Evolutionary conservation across 2,329 filamentous ascomycete species (phyloP).

Genomic region (Trichophaea hybrida): DNA sequence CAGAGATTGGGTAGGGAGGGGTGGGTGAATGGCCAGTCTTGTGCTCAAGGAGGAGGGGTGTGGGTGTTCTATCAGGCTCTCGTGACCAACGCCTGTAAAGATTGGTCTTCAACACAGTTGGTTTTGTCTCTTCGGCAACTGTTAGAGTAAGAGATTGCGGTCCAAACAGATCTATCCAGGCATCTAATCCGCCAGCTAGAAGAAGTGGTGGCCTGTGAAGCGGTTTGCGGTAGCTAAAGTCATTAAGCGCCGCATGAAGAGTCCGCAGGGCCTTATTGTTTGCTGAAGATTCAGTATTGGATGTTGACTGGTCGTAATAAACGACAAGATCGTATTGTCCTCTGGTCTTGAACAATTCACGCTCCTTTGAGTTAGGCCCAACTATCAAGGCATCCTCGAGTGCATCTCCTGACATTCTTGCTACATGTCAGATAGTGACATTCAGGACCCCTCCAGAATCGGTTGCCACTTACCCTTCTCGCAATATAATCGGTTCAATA

Average conservation of each 20-base stretch:
- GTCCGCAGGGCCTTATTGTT: constrained; percentile 39
- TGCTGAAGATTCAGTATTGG: constrained; percentile 42
- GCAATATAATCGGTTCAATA: constrained; percentile 66
- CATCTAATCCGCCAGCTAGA: constrained; percentile 65
- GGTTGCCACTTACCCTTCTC: constrained; percentile 44
- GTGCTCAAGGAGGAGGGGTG: background rate
- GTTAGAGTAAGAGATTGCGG: constrained; percentile 40
- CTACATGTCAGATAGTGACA: constrained; percentile 8
- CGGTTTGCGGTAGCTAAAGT: constrained; percentile 69
- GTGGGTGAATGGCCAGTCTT: background rate
- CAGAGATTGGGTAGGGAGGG: background rate
- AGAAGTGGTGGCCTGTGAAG: constrained; percentile 61
- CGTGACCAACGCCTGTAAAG: background rate
- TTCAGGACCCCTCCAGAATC: background rate
- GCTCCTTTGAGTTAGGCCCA: constrained; percentile 54
- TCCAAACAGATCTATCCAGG: constrained; percentile 77
- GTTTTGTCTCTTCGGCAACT: background rate
- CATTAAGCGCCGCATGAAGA: constrained; percentile 63
- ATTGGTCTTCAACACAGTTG: background rate
- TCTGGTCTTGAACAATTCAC: constrained; percentile 53
- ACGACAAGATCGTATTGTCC: constrained; percentile 75
- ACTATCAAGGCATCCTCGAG: constrained; percentile 56
- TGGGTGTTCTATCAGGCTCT: background rate
- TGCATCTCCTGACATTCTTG: constrained; percentile 44
- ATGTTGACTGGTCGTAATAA: constrained; percentile 65